A percentile compares a stretch with the other conserved stretches of the same genome.
Conservation (phyloP, 2,329 filamentous ascomycete genomes). For the Fusarium dimerum region DNA sequence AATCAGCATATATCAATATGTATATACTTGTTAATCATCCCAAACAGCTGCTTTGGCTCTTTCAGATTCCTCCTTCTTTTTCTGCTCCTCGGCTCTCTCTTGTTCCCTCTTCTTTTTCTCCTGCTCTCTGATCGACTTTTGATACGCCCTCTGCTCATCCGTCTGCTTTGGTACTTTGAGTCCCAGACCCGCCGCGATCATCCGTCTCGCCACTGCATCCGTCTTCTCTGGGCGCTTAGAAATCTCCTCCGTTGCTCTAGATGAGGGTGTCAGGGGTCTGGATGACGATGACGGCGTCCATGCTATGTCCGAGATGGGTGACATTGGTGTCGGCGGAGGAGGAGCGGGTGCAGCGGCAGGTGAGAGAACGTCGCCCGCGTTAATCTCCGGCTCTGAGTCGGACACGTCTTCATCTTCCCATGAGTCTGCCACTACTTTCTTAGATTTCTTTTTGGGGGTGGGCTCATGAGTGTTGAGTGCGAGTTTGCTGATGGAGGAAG, state of each 20-base stretch:
- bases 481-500: slow-evolving; percentile 35
- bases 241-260: slow-evolving; percentile 9
- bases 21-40: slow-evolving; percentile 59
- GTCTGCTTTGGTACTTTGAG: slow-evolving; percentile 78
- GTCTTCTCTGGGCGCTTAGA: slow-evolving; percentile 78
- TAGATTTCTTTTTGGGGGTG: slow-evolving; percentile 31
- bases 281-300: slow-evolving; percentile 18
- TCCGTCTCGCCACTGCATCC: slow-evolving; percentile 81
- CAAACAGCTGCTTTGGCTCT: slow-evolving; percentile 83
- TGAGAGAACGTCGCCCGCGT: slow-evolving; percentile 47
- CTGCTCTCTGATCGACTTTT: slow-evolving; percentile 78
- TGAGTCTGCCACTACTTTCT: slow-evolving; percentile 40
- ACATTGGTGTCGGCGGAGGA: slow-evolving; percentile 69
- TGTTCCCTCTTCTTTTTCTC: slow-evolving; percentile 76
- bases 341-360: slow-evolving; percentile 39
- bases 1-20: neutral
- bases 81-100: slow-evolving; percentile 66
- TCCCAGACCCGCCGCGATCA: slow-evolving; percentile 89
- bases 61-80: slow-evolving; percentile 65
- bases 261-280: neutral
- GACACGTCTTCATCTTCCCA: slow-evolving; percentile 62
- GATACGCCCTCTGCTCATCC: slow-evolving; percentile 86
- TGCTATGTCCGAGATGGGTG: slow-evolving; percentile 39
- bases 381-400: slow-evolving; percentile 41
- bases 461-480: slow-evolving; percentile 27